A percentile compares a stretch with the other conserved stretches of the same genome.
phyloP scores from a whole-genome alignment of 2,329 filamentous ascomycete genomes.

The Xylariaceae sp. region DNA sequence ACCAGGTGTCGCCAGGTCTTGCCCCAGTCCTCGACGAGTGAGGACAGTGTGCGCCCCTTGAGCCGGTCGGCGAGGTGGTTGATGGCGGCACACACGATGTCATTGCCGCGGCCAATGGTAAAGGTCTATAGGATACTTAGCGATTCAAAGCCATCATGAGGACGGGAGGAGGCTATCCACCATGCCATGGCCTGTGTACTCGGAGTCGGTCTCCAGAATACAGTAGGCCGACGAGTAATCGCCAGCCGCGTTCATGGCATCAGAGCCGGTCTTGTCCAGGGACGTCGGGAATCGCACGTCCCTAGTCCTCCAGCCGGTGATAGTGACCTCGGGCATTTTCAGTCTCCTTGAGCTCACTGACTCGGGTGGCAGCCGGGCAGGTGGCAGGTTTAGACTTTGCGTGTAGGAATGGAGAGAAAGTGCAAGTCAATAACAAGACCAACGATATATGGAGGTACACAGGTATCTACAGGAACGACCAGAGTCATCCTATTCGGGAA shows the following conservation, averaged over 20 bases:
- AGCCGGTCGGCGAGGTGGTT: slow-evolving; percentile 69
- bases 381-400: neutral
- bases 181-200: slow-evolving; percentile 70
- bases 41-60: slow-evolving; percentile 65
- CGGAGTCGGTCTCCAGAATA: slow-evolving; percentile 73
- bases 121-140: slow-evolving; percentile 51
- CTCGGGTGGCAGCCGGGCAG: neutral
- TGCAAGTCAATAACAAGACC: no score
- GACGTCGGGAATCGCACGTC: slow-evolving; percentile 85
- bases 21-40: slow-evolving; percentile 74
- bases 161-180: slow-evolving; percentile 29
- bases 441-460: neutral
- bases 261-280: slow-evolving; percentile 89
- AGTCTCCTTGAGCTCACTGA: neutral
- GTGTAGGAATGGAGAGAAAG: neutral
- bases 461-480: neutral
- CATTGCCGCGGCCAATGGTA: slow-evolving; percentile 83
- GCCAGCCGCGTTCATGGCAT: slow-evolving; percentile 92
- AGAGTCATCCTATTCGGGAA: neutral
- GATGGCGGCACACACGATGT: slow-evolving; percentile 84
- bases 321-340: slow-evolving; percentile 53
- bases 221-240: slow-evolving; percentile 95
- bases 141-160: neutral
- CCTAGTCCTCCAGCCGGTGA: slow-evolving; percentile 63
- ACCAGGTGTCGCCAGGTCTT: slow-evolving; percentile 89